A percentile compares a stretch with the other conserved stretches of the same genome.
phyloP scores from a whole-genome alignment of 345 rosid species.

The Xanthoceras sorbifolium region DNA sequence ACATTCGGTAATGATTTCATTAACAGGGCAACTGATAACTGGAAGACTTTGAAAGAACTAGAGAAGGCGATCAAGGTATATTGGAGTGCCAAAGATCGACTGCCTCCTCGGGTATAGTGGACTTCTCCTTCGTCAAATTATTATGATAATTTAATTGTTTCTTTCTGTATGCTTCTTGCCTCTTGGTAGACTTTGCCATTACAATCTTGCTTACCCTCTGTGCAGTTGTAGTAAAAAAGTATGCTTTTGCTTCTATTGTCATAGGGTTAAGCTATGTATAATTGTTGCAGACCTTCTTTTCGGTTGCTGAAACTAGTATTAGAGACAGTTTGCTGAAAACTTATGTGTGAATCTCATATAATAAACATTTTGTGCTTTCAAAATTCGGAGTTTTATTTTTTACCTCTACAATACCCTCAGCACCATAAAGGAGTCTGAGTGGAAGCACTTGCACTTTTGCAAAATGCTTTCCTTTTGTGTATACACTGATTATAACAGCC shows the following conservation, averaged over 20 bases:
- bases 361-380: not conserved
- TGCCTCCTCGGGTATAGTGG: constrained; percentile 80
- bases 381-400: not conserved
- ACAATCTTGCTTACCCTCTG: not conserved
- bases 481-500: constrained; percentile 1
- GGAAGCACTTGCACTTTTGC: constrained; percentile 15
- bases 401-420: not conserved
- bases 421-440: not conserved
- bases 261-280: constrained; percentile 5
- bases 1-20: constrained; percentile 13
- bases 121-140: not conserved
- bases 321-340: not conserved
- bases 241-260: not conserved
- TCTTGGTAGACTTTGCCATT: not conserved
- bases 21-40: constrained; percentile 75
- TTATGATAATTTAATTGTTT: not conserved
- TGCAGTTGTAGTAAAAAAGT: not conserved
- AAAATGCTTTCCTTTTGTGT: constrained; percentile 2
- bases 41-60: constrained; percentile 87
- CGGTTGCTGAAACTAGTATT: not conserved
- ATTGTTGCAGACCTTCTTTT: not conserved
- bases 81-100: constrained; percentile 76
- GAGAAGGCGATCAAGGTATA: constrained; percentile 83
- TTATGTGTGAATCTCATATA: not conserved
- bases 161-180: not conserved